Percentiles rank a stretch among this genome's conserved stretches.
phyloP scores from a whole-genome alignment of 306 rosid genomes.

The Cucumis melo region DNA sequence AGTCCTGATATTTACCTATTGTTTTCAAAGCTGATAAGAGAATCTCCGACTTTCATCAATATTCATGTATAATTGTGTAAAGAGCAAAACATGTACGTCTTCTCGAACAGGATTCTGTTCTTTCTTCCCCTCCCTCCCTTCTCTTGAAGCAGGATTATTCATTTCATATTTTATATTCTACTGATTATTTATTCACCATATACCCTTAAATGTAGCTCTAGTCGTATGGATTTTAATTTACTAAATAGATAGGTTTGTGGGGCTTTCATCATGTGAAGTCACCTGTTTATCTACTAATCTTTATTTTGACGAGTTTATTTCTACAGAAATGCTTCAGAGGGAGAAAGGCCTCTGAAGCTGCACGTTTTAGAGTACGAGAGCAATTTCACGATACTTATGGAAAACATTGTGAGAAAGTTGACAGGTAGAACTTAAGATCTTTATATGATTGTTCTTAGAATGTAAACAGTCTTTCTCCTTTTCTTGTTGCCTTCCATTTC shows the following conservation, averaged over 20 bases:
- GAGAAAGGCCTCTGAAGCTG: constrained; percentile 51
- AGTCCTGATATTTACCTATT: neutral
- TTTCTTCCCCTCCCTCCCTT: neutral
- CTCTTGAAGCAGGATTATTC: neutral
- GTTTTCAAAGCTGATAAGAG: neutral
- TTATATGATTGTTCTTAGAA: neutral
- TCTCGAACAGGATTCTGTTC: neutral
- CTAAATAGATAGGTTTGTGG: neutral
- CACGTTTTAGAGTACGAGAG: constrained; percentile 51
- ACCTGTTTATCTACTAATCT: neutral
- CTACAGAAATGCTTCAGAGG: constrained; percentile 99
- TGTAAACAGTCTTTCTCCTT: neutral
- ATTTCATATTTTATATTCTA: neutral
- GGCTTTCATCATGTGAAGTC: neutral
- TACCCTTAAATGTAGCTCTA: neutral
- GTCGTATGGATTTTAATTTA: neutral
- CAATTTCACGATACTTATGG: constrained; percentile 48
- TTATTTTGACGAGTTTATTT: constrained; percentile 33
- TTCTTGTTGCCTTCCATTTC: neutral
- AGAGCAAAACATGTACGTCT: neutral
- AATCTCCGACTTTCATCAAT: neutral
- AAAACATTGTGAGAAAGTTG: constrained; percentile 41
- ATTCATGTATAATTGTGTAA: neutral
- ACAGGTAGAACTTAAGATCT: constrained; percentile 43
- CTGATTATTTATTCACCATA: neutral